Evolutionary conservation across 1,139 yeast genomes (phyloP).

Genomic region (Sugiyamaella xylanicola): DNA sequence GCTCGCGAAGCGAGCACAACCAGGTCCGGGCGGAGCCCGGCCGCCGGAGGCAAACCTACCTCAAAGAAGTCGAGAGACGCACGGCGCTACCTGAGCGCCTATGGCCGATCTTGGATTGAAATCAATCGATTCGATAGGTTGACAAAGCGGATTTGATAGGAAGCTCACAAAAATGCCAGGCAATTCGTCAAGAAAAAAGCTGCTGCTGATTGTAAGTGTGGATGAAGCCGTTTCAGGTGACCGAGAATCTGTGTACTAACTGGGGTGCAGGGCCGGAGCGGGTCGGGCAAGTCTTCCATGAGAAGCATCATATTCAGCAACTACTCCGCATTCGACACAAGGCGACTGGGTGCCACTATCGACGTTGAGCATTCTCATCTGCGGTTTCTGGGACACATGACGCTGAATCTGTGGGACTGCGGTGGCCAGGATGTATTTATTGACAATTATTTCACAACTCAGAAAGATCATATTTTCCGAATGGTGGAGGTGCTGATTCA

Average conservation of each 20-base stretch:
- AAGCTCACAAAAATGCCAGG: slow-evolving; percentile 40
- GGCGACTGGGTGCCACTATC: slow-evolving; percentile 94
- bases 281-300: slow-evolving; percentile 98
- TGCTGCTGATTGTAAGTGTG: slow-evolving; percentile 52
- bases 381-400: slow-evolving; percentile 91
- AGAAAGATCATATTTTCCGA: slow-evolving; percentile 87
- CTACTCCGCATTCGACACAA: slow-evolving; percentile 94
- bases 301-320: slow-evolving; percentile 90
- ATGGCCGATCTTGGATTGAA: slow-evolving; percentile 49
- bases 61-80: background rate
- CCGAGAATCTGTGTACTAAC: slow-evolving; percentile 2
- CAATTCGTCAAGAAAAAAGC: slow-evolving; percentile 47
- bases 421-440: slow-evolving; percentile 94
- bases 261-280: slow-evolving; percentile 68
- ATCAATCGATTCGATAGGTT: slow-evolving; percentile 71
- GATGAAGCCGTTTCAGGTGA: background rate
- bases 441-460: slow-evolving; percentile 88
- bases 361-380: slow-evolving; percentile 97
- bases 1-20: too few relatives aligned
- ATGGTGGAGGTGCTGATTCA: slow-evolving; percentile 97
- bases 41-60: background rate
- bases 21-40: background rate
- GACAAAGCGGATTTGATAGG: slow-evolving; percentile 19
- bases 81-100: background rate
- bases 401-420: slow-evolving; percentile 95